Evolutionary conservation across 148 eudicot species (phyloP).

Genomic region (Euryodendron excelsum): DNA sequence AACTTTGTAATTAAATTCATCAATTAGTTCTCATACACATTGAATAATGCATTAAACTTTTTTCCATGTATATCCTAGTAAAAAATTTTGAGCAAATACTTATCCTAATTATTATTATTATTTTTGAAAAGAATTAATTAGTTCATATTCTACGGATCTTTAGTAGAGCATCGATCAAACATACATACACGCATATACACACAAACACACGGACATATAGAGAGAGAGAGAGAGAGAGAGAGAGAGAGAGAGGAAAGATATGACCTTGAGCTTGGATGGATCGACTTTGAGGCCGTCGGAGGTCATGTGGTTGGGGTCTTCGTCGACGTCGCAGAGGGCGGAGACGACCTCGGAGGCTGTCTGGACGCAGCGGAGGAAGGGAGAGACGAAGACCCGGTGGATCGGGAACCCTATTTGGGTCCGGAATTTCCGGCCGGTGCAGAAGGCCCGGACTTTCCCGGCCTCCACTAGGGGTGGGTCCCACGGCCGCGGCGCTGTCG

Average conservation of each 20-base stretch:
- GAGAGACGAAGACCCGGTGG: conserved; percentile 75
- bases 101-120: no score
- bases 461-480: conserved; percentile 69
- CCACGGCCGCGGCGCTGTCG: conserved; percentile 69
- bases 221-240: not conserved
- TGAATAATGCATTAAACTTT: no score
- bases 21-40: no score
- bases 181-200: not conserved
- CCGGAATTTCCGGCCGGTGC: conserved; percentile 45
- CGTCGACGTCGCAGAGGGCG: conserved; percentile 47
- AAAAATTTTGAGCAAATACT: no score
- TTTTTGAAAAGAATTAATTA: no score
- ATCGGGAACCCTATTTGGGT: conserved; percentile 53
- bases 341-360: conserved; percentile 67
- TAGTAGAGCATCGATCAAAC: no score
- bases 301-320: conserved; percentile 14
- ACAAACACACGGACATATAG: not conserved
- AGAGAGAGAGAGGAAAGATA: not conserved
- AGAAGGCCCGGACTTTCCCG: conserved; percentile 56
- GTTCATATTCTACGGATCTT: no score
- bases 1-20: no score
- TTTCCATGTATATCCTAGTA: no score
- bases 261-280: conserved; percentile 65
- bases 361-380: conserved; percentile 74
- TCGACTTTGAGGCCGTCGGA: conserved; percentile 44